A percentile compares a stretch with the other conserved stretches of the same genome.
Conservation (phyloP, 2,329 filamentous ascomycete species). For the Colletotrichum tanaceti region DNA sequence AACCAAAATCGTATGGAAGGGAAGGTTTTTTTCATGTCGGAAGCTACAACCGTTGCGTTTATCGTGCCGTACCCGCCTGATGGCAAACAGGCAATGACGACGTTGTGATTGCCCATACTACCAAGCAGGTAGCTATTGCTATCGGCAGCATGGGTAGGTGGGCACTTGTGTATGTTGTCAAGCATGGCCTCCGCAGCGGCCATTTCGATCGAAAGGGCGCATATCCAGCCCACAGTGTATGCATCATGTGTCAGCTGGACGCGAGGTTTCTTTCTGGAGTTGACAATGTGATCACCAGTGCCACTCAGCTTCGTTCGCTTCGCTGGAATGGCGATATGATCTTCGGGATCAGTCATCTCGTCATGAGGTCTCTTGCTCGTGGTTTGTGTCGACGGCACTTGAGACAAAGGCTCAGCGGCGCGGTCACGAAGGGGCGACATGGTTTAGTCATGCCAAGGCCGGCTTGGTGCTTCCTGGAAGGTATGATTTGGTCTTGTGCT, state of each 20-base stretch:
- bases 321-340: neutral
- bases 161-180: constrained; percentile 30
- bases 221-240: constrained; percentile 43
- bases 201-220: constrained; percentile 41
- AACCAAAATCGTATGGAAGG: constrained; percentile 25
- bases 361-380: too few species aligned
- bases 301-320: neutral
- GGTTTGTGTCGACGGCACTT: too few species aligned
- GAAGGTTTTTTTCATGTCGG: constrained; percentile 40
- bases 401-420: too few species aligned
- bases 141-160: neutral
- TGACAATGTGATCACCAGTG: too few species aligned
- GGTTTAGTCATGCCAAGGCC: too few species aligned
- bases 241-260: constrained; percentile 4
- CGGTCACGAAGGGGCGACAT: too few species aligned
- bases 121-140: constrained; percentile 13
- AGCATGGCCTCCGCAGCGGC: constrained; percentile 41
- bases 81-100: constrained; percentile 26
- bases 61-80: constrained; percentile 24
- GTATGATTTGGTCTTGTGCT: too few species aligned
- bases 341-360: too few species aligned
- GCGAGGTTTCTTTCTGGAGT: neutral
- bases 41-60: constrained; percentile 9
- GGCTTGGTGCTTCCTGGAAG: too few species aligned
- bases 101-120: constrained; percentile 4